Percentiles rank a stretch among this genome's conserved stretches.
Evolutionary conservation across 2,329 filamentous ascomycete species (phyloP).

Genomic region (Aspergillus novofumigatus): DNA sequence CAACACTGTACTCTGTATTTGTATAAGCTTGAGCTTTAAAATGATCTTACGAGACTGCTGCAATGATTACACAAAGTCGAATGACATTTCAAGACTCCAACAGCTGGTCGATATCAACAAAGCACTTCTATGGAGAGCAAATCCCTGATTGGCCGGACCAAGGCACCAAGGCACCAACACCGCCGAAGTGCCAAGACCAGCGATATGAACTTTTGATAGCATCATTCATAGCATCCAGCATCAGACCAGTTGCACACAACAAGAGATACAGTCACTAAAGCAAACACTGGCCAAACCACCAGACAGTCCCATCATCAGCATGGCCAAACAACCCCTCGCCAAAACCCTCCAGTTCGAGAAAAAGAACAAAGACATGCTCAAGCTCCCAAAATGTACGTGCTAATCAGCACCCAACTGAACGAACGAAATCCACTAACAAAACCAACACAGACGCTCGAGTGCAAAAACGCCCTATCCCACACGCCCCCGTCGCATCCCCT

Average conservation of each 20-base stretch:
- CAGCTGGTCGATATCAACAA: not conserved
- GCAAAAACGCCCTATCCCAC: constrained; percentile 56
- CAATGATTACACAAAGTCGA: not conserved
- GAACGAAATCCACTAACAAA: constrained; percentile 3
- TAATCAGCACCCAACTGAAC: not conserved
- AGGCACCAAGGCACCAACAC: not conserved
- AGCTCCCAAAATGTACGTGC: constrained; percentile 33
- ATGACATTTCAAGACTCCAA: not conserved
- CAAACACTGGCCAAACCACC: not conserved
- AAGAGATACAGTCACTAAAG: not conserved
- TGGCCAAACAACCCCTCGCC: constrained; percentile 22
- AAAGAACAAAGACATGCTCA: constrained; percentile 34
- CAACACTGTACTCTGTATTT: not conserved
- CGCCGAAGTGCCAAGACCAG: not conserved
- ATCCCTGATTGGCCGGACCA: not conserved
- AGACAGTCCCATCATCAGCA: not conserved
- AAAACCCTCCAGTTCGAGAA: constrained; percentile 35
- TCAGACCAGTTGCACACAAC: not conserved
- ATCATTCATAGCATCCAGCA: not conserved
- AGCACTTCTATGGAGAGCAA: too few species aligned
- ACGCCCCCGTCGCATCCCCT: constrained; percentile 51
- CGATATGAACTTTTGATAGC: not conserved
- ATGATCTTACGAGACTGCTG: not conserved
- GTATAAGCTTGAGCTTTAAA: not conserved
- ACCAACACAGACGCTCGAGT: constrained; percentile 42